Evolutionary conservation across 2,329 filamentous ascomycete species (phyloP).

Genomic region (Aspergillus sp.): DNA sequence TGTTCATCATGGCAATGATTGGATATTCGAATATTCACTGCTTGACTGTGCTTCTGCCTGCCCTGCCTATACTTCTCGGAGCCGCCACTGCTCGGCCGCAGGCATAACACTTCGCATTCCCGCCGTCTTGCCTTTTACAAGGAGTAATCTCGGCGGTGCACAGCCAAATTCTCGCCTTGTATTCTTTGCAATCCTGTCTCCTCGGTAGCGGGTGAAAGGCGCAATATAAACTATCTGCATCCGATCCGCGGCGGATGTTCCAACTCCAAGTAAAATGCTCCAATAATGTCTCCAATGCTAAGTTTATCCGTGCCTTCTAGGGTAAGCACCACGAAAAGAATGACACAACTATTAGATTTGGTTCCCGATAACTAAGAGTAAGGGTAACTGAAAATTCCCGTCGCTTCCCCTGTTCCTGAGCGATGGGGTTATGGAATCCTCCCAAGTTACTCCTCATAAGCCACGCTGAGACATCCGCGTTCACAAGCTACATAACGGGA

Average conservation of each 20-base stretch:
- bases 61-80: background rate
- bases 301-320: background rate
- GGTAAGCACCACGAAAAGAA: background rate
- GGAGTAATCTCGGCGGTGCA: background rate
- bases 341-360: background rate
- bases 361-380: background rate
- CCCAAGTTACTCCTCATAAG: background rate
- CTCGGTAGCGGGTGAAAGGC: background rate
- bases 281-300: background rate
- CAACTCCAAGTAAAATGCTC: background rate
- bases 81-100: background rate
- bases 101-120: background rate
- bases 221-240: background rate
- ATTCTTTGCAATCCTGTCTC: background rate
- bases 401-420: too few relatives aligned
- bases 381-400: background rate
- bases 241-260: background rate
- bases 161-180: background rate
- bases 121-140: background rate
- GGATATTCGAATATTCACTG: background rate
- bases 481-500: too few relatives aligned
- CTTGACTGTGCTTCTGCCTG: background rate
- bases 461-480: too few relatives aligned
- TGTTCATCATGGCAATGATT: background rate
- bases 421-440: background rate